Evolutionary conservation across 2,329 filamentous ascomycete genomes (phyloP).

Genomic region (Penicillium sp.): DNA sequence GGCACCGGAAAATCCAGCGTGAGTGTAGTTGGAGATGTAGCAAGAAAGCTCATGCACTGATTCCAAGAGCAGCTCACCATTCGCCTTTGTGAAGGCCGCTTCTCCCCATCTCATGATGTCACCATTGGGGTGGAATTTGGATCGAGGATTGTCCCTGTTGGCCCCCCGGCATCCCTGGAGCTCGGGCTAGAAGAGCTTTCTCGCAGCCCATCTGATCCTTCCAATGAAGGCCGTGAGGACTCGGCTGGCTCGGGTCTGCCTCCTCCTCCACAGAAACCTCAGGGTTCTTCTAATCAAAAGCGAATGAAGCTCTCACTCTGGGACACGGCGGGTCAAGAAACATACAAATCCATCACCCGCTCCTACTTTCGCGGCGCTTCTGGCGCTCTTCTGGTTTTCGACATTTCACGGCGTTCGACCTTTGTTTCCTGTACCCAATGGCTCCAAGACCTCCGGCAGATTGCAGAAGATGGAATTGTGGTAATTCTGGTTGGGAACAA

Average conservation of each 20-base stretch:
- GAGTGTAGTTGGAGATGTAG: conserved; percentile 22
- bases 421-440: conserved; percentile 87
- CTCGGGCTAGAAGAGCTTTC: conserved; percentile 45
- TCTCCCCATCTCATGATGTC: conserved; percentile 90
- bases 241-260: conserved; percentile 27
- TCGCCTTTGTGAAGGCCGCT: conserved; percentile 92
- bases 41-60: conserved; percentile 1
- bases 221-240: conserved; percentile 13
- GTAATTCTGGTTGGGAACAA: conserved; percentile 96
- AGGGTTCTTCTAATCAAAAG: conserved; percentile 48
- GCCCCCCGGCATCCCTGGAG: conserved; percentile 65
- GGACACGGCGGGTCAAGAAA: conserved; percentile 96
- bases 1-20: conserved; percentile 87
- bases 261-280: conserved; percentile 33
- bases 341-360: conserved; percentile 91
- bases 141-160: conserved; percentile 84
- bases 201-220: conserved; percentile 8
- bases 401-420: conserved; percentile 78
- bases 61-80: conserved; percentile 65
- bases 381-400: conserved; percentile 81
- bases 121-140: conserved; percentile 97
- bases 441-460: conserved; percentile 88
- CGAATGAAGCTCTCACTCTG: conserved; percentile 93
- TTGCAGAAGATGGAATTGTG: conserved; percentile 91
- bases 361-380: conserved; percentile 84